These are phyloP conservation scores for Dillenia suffruticosa DNA, from an alignment of 164 flowering plant species.

Conservation along the genomic window DNA sequence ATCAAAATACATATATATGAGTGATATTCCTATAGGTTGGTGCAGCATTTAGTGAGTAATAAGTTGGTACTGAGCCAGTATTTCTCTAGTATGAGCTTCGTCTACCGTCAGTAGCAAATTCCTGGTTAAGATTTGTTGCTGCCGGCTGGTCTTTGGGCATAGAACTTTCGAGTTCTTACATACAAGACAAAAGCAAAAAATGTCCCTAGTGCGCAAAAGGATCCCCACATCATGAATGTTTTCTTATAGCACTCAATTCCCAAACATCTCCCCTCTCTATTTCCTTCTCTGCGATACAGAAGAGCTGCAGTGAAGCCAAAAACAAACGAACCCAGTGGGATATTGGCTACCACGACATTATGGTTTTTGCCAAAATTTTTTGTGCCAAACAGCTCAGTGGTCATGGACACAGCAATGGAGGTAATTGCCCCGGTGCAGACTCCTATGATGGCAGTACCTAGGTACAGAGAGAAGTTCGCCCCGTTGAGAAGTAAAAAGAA, in stretches of 20 bases:
- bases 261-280: slow-evolving; percentile 45
- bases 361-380: slow-evolving; percentile 79
- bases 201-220: slow-evolving; percentile 48
- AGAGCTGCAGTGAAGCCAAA: slow-evolving; percentile 68
- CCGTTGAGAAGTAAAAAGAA: slow-evolving; percentile 45
- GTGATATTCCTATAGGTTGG: too few relatives aligned
- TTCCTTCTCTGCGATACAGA: slow-evolving; percentile 39
- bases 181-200: slow-evolving; percentile 48
- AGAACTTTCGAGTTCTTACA: slow-evolving; percentile 48
- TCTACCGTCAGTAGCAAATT: too few relatives aligned
- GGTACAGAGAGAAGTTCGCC: slow-evolving; percentile 33
- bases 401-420: slow-evolving; percentile 59
- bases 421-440: slow-evolving; percentile 76
- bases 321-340: slow-evolving; percentile 77
- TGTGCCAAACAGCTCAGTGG: slow-evolving; percentile 73
- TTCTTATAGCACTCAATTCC: slow-evolving; percentile 56
- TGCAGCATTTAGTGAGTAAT: too few relatives aligned
- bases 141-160: slow-evolving; percentile 8
- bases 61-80: too few relatives aligned
- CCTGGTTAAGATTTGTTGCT: too few relatives aligned
- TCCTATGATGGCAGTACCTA: slow-evolving; percentile 72
- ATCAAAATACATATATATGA: too few relatives aligned
- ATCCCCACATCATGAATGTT: slow-evolving; percentile 76
- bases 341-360: slow-evolving; percentile 72
- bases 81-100: too few relatives aligned